A percentile compares a stretch with the other conserved stretches of the same genome.
phyloP scores from a whole-genome alignment of 2,329 filamentous ascomycete genomes.

The Didymella pomorum region DNA sequence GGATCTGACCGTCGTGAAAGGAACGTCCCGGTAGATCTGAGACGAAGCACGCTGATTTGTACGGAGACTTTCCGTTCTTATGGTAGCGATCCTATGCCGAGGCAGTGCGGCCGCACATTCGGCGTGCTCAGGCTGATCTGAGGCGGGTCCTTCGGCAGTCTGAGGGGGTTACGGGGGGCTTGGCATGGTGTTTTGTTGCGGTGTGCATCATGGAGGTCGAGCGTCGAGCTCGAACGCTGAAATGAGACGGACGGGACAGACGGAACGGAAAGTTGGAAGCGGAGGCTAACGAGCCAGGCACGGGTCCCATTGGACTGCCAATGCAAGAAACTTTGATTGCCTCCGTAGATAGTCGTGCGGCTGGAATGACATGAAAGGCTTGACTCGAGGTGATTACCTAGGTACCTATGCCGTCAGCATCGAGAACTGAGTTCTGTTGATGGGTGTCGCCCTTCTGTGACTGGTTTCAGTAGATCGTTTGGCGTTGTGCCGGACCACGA shows the following conservation, averaged over 20 bases:
- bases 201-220: conserved; percentile 1
- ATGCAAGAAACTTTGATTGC: neutral
- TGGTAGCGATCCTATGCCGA: conserved; percentile 1
- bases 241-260: neutral
- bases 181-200: conserved; percentile 10
- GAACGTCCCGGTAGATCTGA: conserved; percentile 16
- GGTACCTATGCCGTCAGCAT: neutral
- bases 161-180: conserved; percentile 16
- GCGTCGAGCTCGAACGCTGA: neutral
- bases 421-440: conserved; percentile 1
- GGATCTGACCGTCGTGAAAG: conserved; percentile 18
- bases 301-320: no score
- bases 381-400: neutral
- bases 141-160: conserved; percentile 4
- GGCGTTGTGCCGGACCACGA: conserved; percentile 13
- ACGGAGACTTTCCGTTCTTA: conserved; percentile 6
- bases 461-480: conserved; percentile 29
- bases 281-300: neutral
- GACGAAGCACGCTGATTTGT: conserved; percentile 8
- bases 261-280: neutral
- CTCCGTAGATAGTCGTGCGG: neutral
- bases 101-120: neutral
- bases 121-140: conserved; percentile 4
- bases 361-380: neutral
- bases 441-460: conserved; percentile 11